Conservation (phyloP, 208 protist species). For the Trypanosoma cruzi region DNA sequence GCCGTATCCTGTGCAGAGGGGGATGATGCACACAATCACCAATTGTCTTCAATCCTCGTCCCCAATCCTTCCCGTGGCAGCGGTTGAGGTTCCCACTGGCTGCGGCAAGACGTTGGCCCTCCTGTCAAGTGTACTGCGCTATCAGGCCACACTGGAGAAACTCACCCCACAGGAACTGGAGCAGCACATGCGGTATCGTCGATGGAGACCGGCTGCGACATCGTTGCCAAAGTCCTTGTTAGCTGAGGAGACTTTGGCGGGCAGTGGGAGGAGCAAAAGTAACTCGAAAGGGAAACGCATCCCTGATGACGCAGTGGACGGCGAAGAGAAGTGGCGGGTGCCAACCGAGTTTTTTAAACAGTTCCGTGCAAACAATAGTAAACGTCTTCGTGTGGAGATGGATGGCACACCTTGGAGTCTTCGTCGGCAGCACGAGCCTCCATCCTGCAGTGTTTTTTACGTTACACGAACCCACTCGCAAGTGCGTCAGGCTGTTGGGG, state of each 20-base stretch:
- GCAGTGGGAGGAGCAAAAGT: not conserved
- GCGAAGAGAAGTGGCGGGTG: slow-evolving; percentile 34
- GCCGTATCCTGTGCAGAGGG: slow-evolving; percentile 68
- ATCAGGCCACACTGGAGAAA: slow-evolving; percentile 83
- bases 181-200: slow-evolving; percentile 85
- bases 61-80: slow-evolving; percentile 54
- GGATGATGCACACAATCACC: slow-evolving; percentile 87
- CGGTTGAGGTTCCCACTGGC: slow-evolving; percentile 95
- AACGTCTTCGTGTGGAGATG: slow-evolving; percentile 56
- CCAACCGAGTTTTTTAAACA: slow-evolving; percentile 56
- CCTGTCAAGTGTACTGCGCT: slow-evolving; percentile 88
- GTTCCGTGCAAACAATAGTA: slow-evolving; percentile 39
- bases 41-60: slow-evolving; percentile 29
- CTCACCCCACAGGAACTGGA: slow-evolving; percentile 94
- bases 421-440: slow-evolving; percentile 47
- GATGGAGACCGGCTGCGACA: slow-evolving; percentile 46
- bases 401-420: slow-evolving; percentile 53
- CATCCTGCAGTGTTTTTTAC: slow-evolving; percentile 93
- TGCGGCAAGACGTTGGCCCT: slow-evolving; percentile 97
- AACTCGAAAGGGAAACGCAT: not conserved
- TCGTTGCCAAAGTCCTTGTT: slow-evolving; percentile 30
- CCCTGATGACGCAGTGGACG: not conserved
- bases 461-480: slow-evolving; percentile 97
- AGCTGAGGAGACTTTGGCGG: slow-evolving; percentile 44
- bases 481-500: slow-evolving; percentile 93